These are phyloP conservation scores for Beauveria scarabaeidicola DNA, from an alignment of 2,329 filamentous ascomycete species.

Conservation along the genomic window DNA sequence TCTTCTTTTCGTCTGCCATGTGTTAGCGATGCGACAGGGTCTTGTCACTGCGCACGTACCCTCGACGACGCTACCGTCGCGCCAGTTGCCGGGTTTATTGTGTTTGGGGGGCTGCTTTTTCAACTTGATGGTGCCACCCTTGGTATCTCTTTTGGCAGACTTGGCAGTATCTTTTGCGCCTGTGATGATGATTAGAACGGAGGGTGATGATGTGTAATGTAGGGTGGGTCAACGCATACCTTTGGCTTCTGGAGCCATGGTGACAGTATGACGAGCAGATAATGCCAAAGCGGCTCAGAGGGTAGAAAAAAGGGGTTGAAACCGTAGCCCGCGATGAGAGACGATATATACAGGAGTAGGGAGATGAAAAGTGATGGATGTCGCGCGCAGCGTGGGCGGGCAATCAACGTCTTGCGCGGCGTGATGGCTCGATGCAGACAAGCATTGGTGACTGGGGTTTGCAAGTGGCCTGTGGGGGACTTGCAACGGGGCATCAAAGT, in stretches of 20 bases:
- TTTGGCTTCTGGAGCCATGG: slow-evolving; percentile 12
- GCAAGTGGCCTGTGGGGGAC: background rate
- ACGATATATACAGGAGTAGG: background rate
- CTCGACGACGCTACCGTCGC: slow-evolving; percentile 55
- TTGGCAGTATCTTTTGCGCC: slow-evolving; percentile 53
- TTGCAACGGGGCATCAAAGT: slow-evolving; percentile 6
- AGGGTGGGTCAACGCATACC: slow-evolving; percentile 3
- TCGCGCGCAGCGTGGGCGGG: background rate
- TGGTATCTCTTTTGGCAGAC: slow-evolving; percentile 47
- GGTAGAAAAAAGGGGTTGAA: background rate
- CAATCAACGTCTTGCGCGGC: background rate
- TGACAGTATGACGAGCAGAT: background rate
- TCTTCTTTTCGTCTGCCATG: slow-evolving; percentile 45
- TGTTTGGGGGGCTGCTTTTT: slow-evolving; percentile 56
- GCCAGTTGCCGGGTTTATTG: slow-evolving; percentile 62
- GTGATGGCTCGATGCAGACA: background rate
- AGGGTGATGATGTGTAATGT: background rate
- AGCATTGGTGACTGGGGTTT: background rate
- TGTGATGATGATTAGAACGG: slow-evolving; percentile 15
- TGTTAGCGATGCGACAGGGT: background rate
- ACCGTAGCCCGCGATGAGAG: background rate
- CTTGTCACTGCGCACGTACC: slow-evolving; percentile 35
- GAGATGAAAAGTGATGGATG: slow-evolving; percentile 3
- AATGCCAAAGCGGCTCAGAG: background rate
- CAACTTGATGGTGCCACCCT: slow-evolving; percentile 49